These are phyloP conservation scores for Cadophora sp. DNA, from an alignment of 2,329 filamentous ascomycete species.

Conservation along the genomic window DNA sequence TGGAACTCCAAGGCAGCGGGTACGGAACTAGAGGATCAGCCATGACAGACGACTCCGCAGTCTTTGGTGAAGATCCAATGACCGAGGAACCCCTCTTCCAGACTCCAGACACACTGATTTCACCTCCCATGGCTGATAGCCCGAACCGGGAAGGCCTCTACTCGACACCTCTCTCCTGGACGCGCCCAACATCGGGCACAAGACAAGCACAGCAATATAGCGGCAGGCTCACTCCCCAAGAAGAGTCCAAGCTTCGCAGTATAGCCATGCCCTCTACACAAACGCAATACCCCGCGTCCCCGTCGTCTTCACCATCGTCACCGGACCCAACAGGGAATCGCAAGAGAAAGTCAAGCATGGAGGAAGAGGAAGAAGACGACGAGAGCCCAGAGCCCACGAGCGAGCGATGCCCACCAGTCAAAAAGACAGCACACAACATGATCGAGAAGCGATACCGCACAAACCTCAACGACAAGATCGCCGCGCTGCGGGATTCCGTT, in stretches of 20 bases:
- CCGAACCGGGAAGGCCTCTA: constrained; percentile 36
- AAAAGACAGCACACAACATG: constrained; percentile 85
- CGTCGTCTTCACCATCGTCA: constrained; percentile 57
- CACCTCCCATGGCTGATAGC: constrained; percentile 26
- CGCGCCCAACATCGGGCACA: constrained; percentile 29
- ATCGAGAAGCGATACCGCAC: constrained; percentile 86
- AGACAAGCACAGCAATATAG: constrained; percentile 22
- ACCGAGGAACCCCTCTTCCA: constrained; percentile 41
- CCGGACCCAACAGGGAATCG: constrained; percentile 50
- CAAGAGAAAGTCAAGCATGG: constrained; percentile 44
- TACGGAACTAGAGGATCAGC: constrained; percentile 25
- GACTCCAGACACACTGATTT: constrained; percentile 27
- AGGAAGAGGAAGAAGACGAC: constrained; percentile 54
- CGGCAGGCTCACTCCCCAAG: constrained; percentile 33
- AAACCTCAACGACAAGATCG: constrained; percentile 85
- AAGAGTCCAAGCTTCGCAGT: constrained; percentile 55
- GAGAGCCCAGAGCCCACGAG: constrained; percentile 48
- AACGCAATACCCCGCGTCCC: constrained; percentile 47
- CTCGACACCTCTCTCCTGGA: constrained; percentile 42
- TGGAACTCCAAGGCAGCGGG: constrained; percentile 37
- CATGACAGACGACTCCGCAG: constrained; percentile 34
- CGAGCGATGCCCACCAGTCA: constrained; percentile 54
- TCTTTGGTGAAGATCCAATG: constrained; percentile 40
- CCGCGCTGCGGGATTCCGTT: constrained; percentile 76
- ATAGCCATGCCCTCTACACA: constrained; percentile 68